These are phyloP conservation scores for Dioscorea zingiberensis DNA, from an alignment of 106 monocot genomes.

Conservation along the genomic window DNA sequence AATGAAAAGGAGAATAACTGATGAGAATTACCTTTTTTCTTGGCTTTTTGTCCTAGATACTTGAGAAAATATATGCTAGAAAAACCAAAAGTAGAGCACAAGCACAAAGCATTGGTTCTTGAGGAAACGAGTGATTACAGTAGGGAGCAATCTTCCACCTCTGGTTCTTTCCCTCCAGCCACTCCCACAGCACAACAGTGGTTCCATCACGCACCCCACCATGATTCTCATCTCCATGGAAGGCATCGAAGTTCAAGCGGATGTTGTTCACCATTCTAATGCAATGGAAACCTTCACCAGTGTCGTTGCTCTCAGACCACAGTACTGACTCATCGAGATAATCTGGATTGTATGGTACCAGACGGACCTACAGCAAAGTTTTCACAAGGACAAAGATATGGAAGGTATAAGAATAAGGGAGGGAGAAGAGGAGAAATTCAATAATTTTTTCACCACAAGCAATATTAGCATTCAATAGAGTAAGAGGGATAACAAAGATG, in stretches of 20 bases:
- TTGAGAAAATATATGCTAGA: no score
- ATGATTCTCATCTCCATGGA: conserved; percentile 9
- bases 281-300: conserved; percentile 6
- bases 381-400: background rate
- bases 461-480: no score
- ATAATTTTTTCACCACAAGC: no score
- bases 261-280: conserved; percentile 25
- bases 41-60: no score
- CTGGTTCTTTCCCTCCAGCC: conserved; percentile 10
- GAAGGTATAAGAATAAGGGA: no score
- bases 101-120: no score
- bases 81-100: no score
- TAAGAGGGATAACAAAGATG: no score
- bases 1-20: no score
- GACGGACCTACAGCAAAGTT: conserved; percentile 13
- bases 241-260: conserved; percentile 15
- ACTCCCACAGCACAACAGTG: conserved; percentile 10
- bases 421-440: no score
- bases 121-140: background rate
- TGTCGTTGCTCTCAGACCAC: conserved; percentile 39
- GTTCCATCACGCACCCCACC: conserved; percentile 17
- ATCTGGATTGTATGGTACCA: conserved; percentile 24
- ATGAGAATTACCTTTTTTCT: no score
- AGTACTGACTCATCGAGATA: conserved; percentile 34
- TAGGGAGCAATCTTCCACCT: conserved; percentile 13